Base-by-base conservation (phyloP, 2,329 filamentous ascomycete genomes). In the Beauveria pseudobassiana region DNA sequence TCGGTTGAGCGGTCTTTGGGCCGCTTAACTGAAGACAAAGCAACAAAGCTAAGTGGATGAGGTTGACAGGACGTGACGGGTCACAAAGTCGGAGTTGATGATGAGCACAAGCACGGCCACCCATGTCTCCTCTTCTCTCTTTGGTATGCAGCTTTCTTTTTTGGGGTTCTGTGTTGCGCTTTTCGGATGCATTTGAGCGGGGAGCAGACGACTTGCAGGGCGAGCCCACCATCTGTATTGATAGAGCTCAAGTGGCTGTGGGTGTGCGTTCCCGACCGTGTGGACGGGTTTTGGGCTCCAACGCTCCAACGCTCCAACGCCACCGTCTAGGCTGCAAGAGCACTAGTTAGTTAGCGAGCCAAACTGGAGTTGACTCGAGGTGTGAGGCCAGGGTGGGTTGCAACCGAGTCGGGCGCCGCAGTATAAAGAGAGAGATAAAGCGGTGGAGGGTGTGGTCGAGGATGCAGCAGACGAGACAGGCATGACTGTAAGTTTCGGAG, bases 151-250 rank as follows among this genome's bases (percentile, higher is more conserved):
- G 43, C 59, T 62, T 62, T 56, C 59, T 62, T 62, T 62, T 62
- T 62, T 52, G 59, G 52, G 59, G 59, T 51, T 62, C 59, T 56
- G 45, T 49, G 51, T 62, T 62, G 59, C 59, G 59, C 59, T 62
- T 62, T 62, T 56, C 57, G 57, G 57, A 60, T 46, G 49, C 57
- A 53, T 46, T 53, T 20, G 50, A 43, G 49, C 57, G 49, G 57
- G 57, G 49, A 60, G 57, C 48, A 49, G 57, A n/a, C 57, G 40
- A 59, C 57, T 60, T 60, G 57, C 48, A 59, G 57, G 57, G 48
- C 20, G 30, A 50, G 38, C 38, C 57, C 56, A 34, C 57, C 57
- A 45, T 59, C 55, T 50, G 55, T 34, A 59, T 3, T 24, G 22
- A 24, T 22, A 22, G 45, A 49, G 45, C 10, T 42, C 42, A 38